phyloP scores from a whole-genome alignment of 352 stramenopile species.

The Phytopythium chamaehyphon region DNA sequence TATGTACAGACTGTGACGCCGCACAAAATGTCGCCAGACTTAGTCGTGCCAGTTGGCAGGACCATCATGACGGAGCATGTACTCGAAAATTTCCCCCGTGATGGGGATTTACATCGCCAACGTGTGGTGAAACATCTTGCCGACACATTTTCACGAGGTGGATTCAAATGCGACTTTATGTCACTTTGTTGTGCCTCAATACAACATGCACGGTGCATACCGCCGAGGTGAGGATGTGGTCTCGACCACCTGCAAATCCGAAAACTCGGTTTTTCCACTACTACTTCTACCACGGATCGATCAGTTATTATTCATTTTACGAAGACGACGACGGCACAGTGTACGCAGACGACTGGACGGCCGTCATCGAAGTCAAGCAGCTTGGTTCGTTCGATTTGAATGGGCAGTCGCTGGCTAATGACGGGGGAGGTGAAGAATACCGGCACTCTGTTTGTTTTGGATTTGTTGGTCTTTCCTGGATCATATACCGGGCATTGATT shows the following conservation, averaged over 20 bases:
- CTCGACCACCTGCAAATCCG: background rate
- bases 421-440: constrained; percentile 10
- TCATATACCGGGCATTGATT: constrained; percentile 18
- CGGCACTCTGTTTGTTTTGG: constrained; percentile 22
- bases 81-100: constrained; percentile 1
- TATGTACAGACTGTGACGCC: constrained; percentile 16
- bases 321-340: constrained; percentile 4
- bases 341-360: constrained; percentile 5
- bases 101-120: constrained; percentile 7
- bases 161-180: constrained; percentile 5
- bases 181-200: constrained; percentile 19
- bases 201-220: constrained; percentile 2
- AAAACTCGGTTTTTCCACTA: constrained; percentile 8
- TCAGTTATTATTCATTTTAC: constrained; percentile 11
- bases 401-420: constrained; percentile 12
- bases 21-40: constrained; percentile 12
- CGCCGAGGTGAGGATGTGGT: constrained; percentile 3
- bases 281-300: constrained; percentile 16
- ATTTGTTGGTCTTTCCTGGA: constrained; percentile 17
- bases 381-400: constrained; percentile 26
- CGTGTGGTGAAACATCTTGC: constrained; percentile 18
- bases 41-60: constrained; percentile 4
- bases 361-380: constrained; percentile 10
- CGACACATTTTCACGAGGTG: constrained; percentile 11
- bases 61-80: background rate